Evolutionary conservation across 352 stramenopile genomes (phyloP).

Genomic region (Phytopythium litorale): DNA sequence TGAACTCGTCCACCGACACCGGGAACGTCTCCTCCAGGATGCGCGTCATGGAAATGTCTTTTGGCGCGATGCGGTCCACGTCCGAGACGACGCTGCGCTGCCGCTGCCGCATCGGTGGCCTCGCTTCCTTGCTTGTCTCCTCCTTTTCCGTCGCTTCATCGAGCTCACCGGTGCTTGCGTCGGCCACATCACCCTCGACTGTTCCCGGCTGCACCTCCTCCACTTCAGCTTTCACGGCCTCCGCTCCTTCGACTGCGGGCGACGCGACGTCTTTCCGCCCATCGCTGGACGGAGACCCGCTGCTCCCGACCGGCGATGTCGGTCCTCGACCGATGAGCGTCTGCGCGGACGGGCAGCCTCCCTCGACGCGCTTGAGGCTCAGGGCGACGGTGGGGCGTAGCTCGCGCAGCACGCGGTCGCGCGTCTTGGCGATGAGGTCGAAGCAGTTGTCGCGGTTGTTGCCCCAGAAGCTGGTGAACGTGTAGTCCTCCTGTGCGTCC

Average conservation of each 20-base stretch:
- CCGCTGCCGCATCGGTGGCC: constrained; percentile 11
- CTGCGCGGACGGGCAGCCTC: background rate
- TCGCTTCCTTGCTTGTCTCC: background rate
- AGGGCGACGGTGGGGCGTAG: constrained; percentile 16
- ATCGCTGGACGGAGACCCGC: constrained; percentile 7
- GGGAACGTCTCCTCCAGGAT: constrained; percentile 59
- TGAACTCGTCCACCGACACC: constrained; percentile 64
- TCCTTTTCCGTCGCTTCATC: background rate
- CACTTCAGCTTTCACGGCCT: background rate
- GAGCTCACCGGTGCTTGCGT: constrained; percentile 6
- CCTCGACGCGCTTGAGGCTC: background rate
- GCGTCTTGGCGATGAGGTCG: constrained; percentile 68
- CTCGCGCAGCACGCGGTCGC: constrained; percentile 40
- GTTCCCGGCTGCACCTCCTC: background rate
- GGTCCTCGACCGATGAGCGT: background rate
- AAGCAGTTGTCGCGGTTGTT: constrained; percentile 78
- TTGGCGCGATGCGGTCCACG: constrained; percentile 47
- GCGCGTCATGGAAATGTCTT: constrained; percentile 74
- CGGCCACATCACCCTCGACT: background rate
- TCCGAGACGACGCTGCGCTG: constrained; percentile 55
- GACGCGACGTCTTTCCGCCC: background rate
- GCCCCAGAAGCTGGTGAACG: constrained; percentile 85
- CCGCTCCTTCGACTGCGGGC: background rate
- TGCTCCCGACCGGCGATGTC: background rate
- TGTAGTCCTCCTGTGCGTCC: constrained; percentile 66